Conservation (phyloP, 2,329 filamentous ascomycete genomes). For the Ophiocordyceps camponoti-saundersi region DNA sequence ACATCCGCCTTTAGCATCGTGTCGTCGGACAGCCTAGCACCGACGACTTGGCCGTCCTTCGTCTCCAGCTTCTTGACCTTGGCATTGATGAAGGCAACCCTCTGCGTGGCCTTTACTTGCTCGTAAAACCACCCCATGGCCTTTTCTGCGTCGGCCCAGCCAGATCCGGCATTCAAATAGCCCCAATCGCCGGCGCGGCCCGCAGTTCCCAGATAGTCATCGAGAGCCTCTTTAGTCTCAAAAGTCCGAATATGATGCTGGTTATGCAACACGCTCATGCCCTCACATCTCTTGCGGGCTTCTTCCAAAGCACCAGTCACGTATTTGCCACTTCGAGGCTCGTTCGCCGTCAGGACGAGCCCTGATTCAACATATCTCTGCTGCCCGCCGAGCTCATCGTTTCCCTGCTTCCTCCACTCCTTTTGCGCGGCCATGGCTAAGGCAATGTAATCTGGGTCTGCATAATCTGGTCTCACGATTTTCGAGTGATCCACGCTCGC, state of each 20-base stretch:
- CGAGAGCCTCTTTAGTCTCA: conserved; percentile 25
- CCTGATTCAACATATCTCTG: conserved; percentile 57
- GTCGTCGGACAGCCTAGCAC: conserved; percentile 25
- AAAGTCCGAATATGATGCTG: conserved; percentile 25
- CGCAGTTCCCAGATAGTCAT: conserved; percentile 25
- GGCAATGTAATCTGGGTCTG: conserved; percentile 56
- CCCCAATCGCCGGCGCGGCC: conserved; percentile 45
- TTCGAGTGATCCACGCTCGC: conserved; percentile 47
- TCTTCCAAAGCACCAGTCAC: conserved; percentile 34
- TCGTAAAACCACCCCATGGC: conserved; percentile 48
- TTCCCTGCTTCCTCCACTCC: conserved; percentile 45
- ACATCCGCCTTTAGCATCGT: conserved; percentile 42
- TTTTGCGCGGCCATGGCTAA: conserved; percentile 56
- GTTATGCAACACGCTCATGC: conserved; percentile 31
- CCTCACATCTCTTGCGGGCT: conserved; percentile 40
- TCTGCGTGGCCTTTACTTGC: conserved; percentile 33
- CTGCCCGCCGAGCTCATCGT: conserved; percentile 38
- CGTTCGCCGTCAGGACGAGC: conserved; percentile 44
- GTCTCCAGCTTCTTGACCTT: conserved; percentile 26
- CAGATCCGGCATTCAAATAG: conserved; percentile 57
- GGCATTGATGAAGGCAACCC: conserved; percentile 37
- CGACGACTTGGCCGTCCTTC: conserved; percentile 27
- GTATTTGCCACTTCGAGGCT: conserved; percentile 12
- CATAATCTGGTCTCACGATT: conserved; percentile 62
- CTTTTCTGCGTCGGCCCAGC: conserved; percentile 66